A percentile compares a stretch with the other conserved stretches of the same genome.
These are phyloP conservation scores for Fusarium sp. DNA, from an alignment of 2,329 filamentous ascomycete genomes.

Conservation along the genomic window DNA sequence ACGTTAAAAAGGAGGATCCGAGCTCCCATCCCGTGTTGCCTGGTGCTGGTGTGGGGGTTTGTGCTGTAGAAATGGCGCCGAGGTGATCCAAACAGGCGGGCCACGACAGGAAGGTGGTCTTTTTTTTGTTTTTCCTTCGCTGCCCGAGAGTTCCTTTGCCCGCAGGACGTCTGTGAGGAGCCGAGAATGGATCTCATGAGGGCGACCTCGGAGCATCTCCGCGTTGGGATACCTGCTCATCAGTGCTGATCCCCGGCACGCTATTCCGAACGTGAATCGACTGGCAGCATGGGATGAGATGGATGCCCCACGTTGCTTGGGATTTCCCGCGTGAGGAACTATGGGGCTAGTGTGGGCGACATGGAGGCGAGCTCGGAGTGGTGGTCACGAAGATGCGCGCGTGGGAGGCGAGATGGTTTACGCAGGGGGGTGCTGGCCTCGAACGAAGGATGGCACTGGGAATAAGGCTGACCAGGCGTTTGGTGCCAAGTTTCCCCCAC, in stretches of 20 bases:
- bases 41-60: constrained; percentile 25
- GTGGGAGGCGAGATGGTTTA: not conserved
- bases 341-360: constrained; percentile 2
- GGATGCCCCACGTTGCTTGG: constrained; percentile 24
- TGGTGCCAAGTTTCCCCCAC: constrained; percentile 4
- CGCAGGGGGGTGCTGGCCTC: not conserved
- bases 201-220: constrained; percentile 36
- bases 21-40: constrained; percentile 4
- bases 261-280: constrained; percentile 19
- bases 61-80: not conserved
- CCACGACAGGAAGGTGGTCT: not conserved
- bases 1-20: constrained; percentile 32
- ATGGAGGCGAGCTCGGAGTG: constrained; percentile 8
- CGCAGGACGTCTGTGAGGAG: not conserved
- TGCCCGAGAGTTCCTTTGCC: constrained; percentile 3
- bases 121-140: not conserved
- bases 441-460: not conserved
- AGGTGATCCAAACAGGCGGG: not conserved
- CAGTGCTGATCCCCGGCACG: constrained; percentile 31
- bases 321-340: constrained; percentile 9
- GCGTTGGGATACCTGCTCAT: constrained; percentile 3
- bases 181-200: not conserved
- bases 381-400: not conserved
- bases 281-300: not conserved
- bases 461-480: constrained; percentile 6